Conservation (phyloP, 2,329 filamentous ascomycete species). For the Xylariaceae sp. region DNA sequence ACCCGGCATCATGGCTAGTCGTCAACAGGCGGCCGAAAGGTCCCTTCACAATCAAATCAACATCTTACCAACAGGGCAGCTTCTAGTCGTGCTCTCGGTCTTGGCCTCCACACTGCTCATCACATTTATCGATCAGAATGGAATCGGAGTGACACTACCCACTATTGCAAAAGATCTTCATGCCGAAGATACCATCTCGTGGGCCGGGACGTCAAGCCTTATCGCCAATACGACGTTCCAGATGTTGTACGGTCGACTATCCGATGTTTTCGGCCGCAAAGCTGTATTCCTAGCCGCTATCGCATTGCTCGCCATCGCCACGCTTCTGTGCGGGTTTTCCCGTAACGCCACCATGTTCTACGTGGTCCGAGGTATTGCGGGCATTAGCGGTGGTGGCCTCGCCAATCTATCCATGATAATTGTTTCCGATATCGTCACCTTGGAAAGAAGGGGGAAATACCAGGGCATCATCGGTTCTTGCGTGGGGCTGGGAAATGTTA, state of each 20-base stretch:
- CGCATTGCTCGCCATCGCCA: slow-evolving; percentile 52
- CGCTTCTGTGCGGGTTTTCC: slow-evolving; percentile 42
- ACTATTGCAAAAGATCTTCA: slow-evolving; percentile 31
- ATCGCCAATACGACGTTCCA: slow-evolving; percentile 49
- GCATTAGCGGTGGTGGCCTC: slow-evolving; percentile 41
- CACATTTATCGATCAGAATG: slow-evolving; percentile 31
- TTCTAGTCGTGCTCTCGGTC: slow-evolving; percentile 8
- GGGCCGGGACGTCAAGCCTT: slow-evolving; percentile 32
- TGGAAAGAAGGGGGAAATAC: slow-evolving; percentile 46
- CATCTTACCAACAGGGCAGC: not conserved
- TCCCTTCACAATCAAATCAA: slow-evolving; percentile 23
- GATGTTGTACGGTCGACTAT: slow-evolving; percentile 53
- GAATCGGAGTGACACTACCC: slow-evolving; percentile 32
- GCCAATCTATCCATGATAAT: slow-evolving; percentile 45
- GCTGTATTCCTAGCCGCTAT: slow-evolving; percentile 46
- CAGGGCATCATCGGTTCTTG: slow-evolving; percentile 41
- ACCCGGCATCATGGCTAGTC: slow-evolving; percentile 9
- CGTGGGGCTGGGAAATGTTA: slow-evolving; percentile 34
- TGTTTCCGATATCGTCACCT: slow-evolving; percentile 45
- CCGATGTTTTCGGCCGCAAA: slow-evolving; percentile 56
- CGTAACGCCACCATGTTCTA: slow-evolving; percentile 39
- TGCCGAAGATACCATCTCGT: slow-evolving; percentile 29
- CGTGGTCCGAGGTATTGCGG: slow-evolving; percentile 40
- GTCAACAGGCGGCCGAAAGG: slow-evolving; percentile 20
- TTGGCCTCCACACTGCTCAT: slow-evolving; percentile 19